Conservation (phyloP, 169 alveolate species). For the Plasmodium gonderi region DNA sequence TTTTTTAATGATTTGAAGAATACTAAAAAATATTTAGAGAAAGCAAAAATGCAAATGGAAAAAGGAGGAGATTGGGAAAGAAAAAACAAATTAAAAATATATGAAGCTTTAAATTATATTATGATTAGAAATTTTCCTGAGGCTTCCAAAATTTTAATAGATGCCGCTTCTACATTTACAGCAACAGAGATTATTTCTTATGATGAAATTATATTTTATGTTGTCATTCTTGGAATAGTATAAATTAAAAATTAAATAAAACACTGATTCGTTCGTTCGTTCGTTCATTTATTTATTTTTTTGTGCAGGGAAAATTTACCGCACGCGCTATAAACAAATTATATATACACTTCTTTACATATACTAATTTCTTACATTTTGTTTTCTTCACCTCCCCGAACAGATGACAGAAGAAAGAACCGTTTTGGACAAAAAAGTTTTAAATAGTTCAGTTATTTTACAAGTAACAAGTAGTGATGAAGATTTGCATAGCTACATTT, state of each 20-base stretch:
- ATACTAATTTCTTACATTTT: not conserved
- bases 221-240: conserved; percentile 91
- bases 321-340: no score
- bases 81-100: conserved; percentile 95
- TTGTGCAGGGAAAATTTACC: no score
- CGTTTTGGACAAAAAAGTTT: conserved; percentile 87
- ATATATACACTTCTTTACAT: not conserved
- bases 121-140: conserved; percentile 91
- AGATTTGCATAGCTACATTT: conserved; percentile 87
- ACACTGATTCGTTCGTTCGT: no score
- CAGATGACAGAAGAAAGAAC: conserved; percentile 88
- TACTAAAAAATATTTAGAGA: conserved; percentile 77
- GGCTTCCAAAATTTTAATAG: conserved; percentile 90
- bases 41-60: conserved; percentile 88
- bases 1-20: conserved; percentile 79
- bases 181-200: conserved; percentile 94
- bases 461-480: conserved; percentile 92
- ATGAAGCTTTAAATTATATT: conserved; percentile 90
- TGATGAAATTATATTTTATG: conserved; percentile 92
- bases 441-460: conserved; percentile 92
- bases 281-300: no score
- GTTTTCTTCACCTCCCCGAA: conserved; percentile 2
- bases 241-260: no score
- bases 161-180: conserved; percentile 94
- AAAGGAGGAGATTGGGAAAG: conserved; percentile 99